Evolutionary conservation across 352 stramenopile genomes (phyloP), one percentile per base, ranked within the genome.

Genomic region (Phytophthora foliorum): DNA sequence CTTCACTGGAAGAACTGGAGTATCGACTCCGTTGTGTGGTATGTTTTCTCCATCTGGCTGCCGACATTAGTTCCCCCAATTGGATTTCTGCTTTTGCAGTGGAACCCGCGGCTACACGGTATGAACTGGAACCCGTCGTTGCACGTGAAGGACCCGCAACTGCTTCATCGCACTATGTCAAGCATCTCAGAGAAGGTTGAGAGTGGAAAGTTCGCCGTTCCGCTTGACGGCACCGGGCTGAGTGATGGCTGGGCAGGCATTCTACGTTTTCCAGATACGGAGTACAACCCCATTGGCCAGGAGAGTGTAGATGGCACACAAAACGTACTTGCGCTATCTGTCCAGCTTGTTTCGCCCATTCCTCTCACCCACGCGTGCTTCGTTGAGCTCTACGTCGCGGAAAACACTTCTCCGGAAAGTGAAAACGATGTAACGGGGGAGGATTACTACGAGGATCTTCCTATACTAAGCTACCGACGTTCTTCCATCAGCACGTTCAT

Each of bases 21-120:
- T 22, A 85, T 95, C 52, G 88, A 91, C 57, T 74, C 85, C 0
- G 77, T 96, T 25, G 71, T 92, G 14, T 96, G 88, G 88, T 93
- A 94, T 67, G 68, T 84, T 24, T 90, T 94, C 51, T 91, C 80
- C 10, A 82, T 94, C 46, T 96, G 86, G 83, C 71, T 94, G 19
- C 86, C 85, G 21, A 94, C 81, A 13, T 38, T 96, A 16, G 77
- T 94, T 4, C 88, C 88, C 25, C 82, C 86, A 3, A 78, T 88
- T 17, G 88, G 85, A 0, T 96, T 94, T 71, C 69, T 96, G 22
- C 45, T 94, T 9, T 70, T 96, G n/a, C 86, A 94, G 63, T 96
- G 88, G 88, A 96, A 94, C 57, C 82, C 88, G 8, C 79, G 87
- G 1, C 65, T 94, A 10, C 83, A 93, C 34, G 80, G 79, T n/a